Conservation (phyloP, 108 stramenopile genomes). For the Nitzschia sp. region DNA sequence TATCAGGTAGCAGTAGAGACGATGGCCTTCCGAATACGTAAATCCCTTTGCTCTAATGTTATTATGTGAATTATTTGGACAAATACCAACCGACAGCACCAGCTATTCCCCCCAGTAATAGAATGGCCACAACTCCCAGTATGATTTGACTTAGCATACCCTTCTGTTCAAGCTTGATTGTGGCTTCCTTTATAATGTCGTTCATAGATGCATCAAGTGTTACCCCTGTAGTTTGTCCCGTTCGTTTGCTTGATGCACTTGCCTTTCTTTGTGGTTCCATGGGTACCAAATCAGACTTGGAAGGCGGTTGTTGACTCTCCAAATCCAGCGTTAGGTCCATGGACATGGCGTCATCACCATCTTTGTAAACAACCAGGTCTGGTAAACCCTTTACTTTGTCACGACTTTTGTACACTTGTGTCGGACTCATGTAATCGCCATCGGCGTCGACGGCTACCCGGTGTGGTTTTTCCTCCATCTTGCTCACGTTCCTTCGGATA, state of each 20-base stretch:
- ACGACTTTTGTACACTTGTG: neutral
- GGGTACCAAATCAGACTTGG: constrained; percentile 1
- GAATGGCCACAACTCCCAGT: too few relatives aligned
- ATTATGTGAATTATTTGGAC: too few relatives aligned
- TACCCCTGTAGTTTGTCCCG: neutral
- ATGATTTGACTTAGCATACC: too few relatives aligned
- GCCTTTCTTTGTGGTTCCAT: neutral
- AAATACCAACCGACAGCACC: too few relatives aligned
- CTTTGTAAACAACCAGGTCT: neutral
- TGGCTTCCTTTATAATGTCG: neutral
- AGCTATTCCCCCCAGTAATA: too few relatives aligned
- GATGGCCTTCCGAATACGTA: too few relatives aligned
- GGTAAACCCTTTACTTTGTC: neutral
- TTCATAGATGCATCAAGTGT: neutral
- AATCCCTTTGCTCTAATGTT: too few relatives aligned
- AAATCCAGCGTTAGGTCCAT: constrained; percentile 11
- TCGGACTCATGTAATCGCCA: neutral
- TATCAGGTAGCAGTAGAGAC: too few relatives aligned
- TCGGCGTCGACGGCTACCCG: neutral
- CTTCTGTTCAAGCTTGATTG: neutral
- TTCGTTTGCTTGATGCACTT: neutral
- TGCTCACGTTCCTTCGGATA: neutral
- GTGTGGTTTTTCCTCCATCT: neutral
- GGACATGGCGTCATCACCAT: constrained; percentile 2
- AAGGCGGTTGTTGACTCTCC: neutral